Evolutionary conservation across 805 yeast species (phyloP), one percentile per base, ranked within the genome.

Genomic region (Hanseniaspora lindneri): DNA sequence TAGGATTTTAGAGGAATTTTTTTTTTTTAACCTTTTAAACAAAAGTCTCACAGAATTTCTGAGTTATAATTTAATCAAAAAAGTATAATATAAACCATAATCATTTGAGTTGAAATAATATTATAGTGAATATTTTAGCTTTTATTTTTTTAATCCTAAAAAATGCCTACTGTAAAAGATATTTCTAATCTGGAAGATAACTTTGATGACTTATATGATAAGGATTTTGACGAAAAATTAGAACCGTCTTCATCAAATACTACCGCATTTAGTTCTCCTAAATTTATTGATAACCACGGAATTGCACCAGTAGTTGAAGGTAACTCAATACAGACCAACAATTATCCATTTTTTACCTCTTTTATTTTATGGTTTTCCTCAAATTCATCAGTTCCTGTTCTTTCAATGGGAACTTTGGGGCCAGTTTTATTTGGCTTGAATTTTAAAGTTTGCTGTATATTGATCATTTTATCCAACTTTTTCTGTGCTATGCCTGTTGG

Each of bases 331-430:
- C 95, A 85, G 63, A 80, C 84, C 61, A 72, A 74, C 40, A 85
- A 80, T 53, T 72, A 72, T 39, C 77, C 83, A 32, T 60, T 81
- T 52, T 68, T 75, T 66, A 75, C 74, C 54, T 83, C 92, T 27
- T 85, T 86, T 39, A 71, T 88, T 43, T 83, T 87, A 89, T 87
- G 95, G 95, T 73, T 82, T 57, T 81, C 94, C 7, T 94, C 94
- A 32, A 86, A 87, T 66, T 70, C 84, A 73, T 95, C 84, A 50
- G 75, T 87, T 59, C 86, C 95, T 19, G 76, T 95, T 16, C 77
- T 75, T 57, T 71, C 94, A 8, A 68, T 85, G 42, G 96, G 96
- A 63, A 81, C 75, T 53, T 63, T 80, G 37, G 83, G 84, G 28
- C 68, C 77, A 41, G 68, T 80, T 51, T 71, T 76, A 23, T 85